Evolutionary conservation across 2,329 filamentous ascomycete genomes (phyloP), one percentile per base, ranked within the genome.

Genomic region (Corinectria fuckeliana): DNA sequence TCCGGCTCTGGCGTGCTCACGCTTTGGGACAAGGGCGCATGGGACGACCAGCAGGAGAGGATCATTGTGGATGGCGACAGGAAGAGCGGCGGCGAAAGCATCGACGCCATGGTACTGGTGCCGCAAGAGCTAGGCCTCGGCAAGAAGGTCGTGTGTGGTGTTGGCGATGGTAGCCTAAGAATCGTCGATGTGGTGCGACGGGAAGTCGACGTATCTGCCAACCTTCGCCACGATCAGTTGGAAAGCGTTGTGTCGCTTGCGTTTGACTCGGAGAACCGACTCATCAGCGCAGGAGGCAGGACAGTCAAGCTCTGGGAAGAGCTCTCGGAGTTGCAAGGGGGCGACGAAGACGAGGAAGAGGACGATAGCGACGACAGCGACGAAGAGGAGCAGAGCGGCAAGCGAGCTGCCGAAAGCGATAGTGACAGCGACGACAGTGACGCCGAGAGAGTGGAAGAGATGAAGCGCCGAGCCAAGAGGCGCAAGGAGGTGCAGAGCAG

Each of bases 291-390:
- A 10, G 95, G 95, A 53, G 95, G 95, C 0, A 85, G 85, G 67
- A 88, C 88, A 0, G 85, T 99, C 63, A 97, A 97, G 76, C 88
- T 98, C 2, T 99, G 95, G 95, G 87, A 95, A 90, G 87, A 95
- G 72, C 85, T 89, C 60, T 80, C 84, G n/a, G 81, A 80, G 57
- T 74, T 82, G 3, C 81, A 84, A 20, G 80, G 78, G 2, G 69
- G 73, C 26, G 68, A 68, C 2, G 73, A 74, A 1, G 80, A 80
- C 1, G 82, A 81, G 0, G 83, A 85, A 0, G 82, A 81, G 1
- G 77, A 77, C 0, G 80, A 81, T 0, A 76, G 76, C 0, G 80
- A 82, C 3, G 71, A 77, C 23, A 78, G 80, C n/a, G 79, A 81
- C 1, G 81, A 74, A 63, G 69, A 80, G 72, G 74, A 74, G 34